A percentile compares a stretch with the other conserved stretches of the same genome.
Conservation (phyloP, 164 flowering plant genomes). For the Umbilicus rupestris region DNA sequence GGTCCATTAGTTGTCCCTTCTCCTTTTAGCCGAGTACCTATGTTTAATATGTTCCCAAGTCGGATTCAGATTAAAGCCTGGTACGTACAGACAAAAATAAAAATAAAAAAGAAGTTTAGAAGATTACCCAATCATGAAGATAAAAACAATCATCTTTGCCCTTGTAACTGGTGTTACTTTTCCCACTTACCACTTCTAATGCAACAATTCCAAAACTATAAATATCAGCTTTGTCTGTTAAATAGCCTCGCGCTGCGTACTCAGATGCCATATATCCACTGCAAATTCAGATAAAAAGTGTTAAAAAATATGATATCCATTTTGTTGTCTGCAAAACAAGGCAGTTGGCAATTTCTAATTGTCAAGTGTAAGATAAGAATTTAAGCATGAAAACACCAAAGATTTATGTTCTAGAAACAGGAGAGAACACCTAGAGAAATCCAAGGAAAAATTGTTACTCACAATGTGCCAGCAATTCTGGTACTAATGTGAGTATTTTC, state of each 20-base stretch:
- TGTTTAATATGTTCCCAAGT: not conserved
- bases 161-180: conserved; percentile 1
- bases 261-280: conserved; percentile 10
- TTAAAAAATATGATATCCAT: not conserved
- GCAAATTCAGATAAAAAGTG: not conserved
- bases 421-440: not conserved
- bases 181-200: conserved; percentile 7
- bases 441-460: not conserved
- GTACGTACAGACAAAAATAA: not conserved
- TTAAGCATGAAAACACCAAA: not conserved
- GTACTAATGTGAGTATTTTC: conserved; percentile 8
- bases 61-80: not conserved
- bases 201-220: conserved; percentile 8
- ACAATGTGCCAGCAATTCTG: conserved; percentile 10
- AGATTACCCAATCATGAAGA: conserved; percentile 3
- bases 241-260: conserved; percentile 1
- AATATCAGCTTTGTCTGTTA: conserved; percentile 5
- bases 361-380: not conserved
- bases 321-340: not conserved
- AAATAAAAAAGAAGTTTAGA: not conserved
- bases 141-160: not conserved
- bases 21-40: not conserved
- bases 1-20: conserved; percentile 7
- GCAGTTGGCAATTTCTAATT: not conserved
- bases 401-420: not conserved